A percentile compares a stretch with the other conserved stretches of the same genome.
Conservation (phyloP, 345 rosid species). For the Corymbia maculata region DNA sequence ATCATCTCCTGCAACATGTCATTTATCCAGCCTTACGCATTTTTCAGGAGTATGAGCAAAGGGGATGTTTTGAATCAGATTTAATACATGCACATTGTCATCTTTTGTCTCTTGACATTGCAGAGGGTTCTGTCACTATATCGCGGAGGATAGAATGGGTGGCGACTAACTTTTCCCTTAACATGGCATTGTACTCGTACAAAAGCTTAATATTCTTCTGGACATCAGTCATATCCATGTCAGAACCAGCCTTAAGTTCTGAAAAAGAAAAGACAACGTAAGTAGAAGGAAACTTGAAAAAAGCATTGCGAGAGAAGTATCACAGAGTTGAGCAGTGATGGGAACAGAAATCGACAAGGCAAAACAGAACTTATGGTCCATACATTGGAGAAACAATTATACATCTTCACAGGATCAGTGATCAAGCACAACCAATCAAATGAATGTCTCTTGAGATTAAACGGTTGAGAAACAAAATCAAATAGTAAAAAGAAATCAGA, state of each 20-base stretch:
- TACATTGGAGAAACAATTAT: neutral
- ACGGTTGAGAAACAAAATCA: neutral
- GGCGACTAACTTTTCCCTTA: slow-evolving; percentile 57
- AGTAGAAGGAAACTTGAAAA: neutral
- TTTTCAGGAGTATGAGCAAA: neutral
- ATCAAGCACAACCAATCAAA: neutral
- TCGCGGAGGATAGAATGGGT: slow-evolving; percentile 39
- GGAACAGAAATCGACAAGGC: neutral
- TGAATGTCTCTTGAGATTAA: neutral
- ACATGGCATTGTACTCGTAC: slow-evolving; percentile 62
- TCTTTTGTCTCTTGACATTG: slow-evolving; percentile 4
- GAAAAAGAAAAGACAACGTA: slow-evolving; percentile 5
- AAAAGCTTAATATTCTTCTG: slow-evolving; percentile 47
- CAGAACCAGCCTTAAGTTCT: slow-evolving; percentile 53
- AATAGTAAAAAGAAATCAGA: neutral
- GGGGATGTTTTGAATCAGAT: neutral
- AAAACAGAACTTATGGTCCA: neutral
- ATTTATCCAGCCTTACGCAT: neutral
- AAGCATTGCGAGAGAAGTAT: neutral
- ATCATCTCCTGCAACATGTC: neutral
- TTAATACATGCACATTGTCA: neutral
- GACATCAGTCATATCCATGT: slow-evolving; percentile 49
- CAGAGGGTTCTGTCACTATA: slow-evolving; percentile 19
- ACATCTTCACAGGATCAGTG: neutral
- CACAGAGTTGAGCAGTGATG: neutral